phyloP scores from a whole-genome alignment of 208 protist genomes.

The Leishmania aethiopica region DNA sequence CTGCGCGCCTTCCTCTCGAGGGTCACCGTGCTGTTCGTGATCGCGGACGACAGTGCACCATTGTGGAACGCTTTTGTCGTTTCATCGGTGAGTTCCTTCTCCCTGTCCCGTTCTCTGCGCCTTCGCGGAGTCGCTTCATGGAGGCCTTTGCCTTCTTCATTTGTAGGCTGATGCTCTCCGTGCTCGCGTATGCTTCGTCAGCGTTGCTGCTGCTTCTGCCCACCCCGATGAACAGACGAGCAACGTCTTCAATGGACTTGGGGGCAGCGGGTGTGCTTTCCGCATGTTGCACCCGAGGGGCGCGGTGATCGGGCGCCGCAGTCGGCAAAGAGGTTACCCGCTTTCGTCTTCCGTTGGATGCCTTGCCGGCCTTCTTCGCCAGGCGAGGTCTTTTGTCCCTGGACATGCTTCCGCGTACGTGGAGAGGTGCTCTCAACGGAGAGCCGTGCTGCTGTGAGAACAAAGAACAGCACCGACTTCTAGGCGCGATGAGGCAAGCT shows the following conservation, averaged over 20 bases:
- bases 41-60: background rate
- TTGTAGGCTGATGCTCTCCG: background rate
- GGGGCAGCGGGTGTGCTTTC: background rate
- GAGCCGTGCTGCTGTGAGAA: background rate
- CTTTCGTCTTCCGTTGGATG: too few species aligned
- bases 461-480: background rate
- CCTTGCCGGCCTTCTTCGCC: background rate
- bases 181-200: background rate
- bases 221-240: constrained; percentile 28
- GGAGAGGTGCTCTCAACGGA: background rate
- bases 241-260: constrained; percentile 26
- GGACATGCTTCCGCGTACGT: background rate
- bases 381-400: background rate
- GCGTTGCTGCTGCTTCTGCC: background rate
- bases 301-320: background rate
- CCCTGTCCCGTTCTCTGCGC: background rate
- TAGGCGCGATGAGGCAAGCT: background rate
- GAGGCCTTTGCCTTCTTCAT: constrained; percentile 1
- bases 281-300: background rate
- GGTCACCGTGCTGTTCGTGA: background rate
- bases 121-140: background rate
- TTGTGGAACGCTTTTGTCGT: background rate
- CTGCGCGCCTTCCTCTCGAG: background rate
- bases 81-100: constrained; percentile 1
- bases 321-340: background rate